Evolutionary conservation across 768 basidiomycete genomes (phyloP).

Genomic region (Podaxis sp.): DNA sequence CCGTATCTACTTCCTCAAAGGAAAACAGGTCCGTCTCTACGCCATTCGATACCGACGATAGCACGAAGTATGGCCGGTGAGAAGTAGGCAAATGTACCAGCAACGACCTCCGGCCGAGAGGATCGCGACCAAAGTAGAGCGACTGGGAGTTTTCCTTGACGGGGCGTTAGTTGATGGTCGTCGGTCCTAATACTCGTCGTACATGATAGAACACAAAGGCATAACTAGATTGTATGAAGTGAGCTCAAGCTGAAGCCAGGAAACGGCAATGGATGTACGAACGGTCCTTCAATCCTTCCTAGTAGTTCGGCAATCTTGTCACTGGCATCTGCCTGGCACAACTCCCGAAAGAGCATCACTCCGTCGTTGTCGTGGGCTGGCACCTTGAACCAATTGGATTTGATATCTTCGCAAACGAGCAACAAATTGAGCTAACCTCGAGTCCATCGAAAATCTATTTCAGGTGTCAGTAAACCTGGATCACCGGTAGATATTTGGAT

Average conservation of each 20-base stretch:
- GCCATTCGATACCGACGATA: conserved; percentile 68
- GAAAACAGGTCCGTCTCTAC: conserved; percentile 35
- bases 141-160: conserved; percentile 40
- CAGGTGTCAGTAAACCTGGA: neutral
- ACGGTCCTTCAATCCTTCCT: conserved; percentile 79
- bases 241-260: conserved; percentile 3
- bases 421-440: conserved; percentile 44
- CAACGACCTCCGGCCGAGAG: conserved; percentile 84
- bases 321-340: conserved; percentile 29
- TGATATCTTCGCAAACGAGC: neutral
- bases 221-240: conserved; percentile 49
- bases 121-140: conserved; percentile 79
- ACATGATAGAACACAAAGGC: conserved; percentile 82
- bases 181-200: conserved; percentile 21
- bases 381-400: conserved; percentile 41
- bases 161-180: conserved; percentile 10
- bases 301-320: conserved; percentile 53
- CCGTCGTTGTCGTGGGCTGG: conserved; percentile 71
- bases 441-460: conserved; percentile 73
- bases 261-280: conserved; percentile 31
- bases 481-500: neutral
- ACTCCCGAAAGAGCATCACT: conserved; percentile 41
- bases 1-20: conserved; percentile 64
- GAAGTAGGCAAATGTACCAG: conserved; percentile 62
- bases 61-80: conserved; percentile 50